Conservation (phyloP, 2,329 filamentous ascomycete genomes). For the Epichloe hybrida region DNA sequence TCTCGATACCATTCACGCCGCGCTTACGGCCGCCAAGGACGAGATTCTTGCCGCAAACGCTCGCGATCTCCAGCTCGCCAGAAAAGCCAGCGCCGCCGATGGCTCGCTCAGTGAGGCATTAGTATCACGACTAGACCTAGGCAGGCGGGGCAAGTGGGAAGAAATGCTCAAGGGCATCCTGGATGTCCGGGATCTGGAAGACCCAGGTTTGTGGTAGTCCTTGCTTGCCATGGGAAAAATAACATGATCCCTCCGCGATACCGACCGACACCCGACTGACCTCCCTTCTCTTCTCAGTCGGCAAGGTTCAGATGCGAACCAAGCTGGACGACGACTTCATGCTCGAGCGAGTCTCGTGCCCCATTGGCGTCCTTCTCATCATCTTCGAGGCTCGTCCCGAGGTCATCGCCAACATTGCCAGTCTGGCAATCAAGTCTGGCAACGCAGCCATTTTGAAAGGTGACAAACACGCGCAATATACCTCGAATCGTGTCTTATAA, state of each 20-base stretch:
- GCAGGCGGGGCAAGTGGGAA: conserved; percentile 81
- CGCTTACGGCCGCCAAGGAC: conserved; percentile 55
- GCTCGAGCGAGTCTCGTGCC: conserved; percentile 80
- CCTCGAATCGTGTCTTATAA: too few species aligned
- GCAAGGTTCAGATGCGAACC: conserved; percentile 70
- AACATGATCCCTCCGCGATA: too few species aligned
- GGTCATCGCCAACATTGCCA: conserved; percentile 96
- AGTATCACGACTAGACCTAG: conserved; percentile 76
- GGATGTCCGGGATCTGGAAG: conserved; percentile 70
- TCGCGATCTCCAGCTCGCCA: conserved; percentile 63
- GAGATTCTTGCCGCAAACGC: conserved; percentile 79
- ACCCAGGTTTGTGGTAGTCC: conserved; percentile 55
- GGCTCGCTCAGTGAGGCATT: conserved; percentile 71
- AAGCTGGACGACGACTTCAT: conserved; percentile 74
- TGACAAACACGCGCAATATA: conserved; percentile 9
- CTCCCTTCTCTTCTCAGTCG: conserved; percentile 41
- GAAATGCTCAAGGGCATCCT: conserved; percentile 95
- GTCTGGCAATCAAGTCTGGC: conserved; percentile 89
- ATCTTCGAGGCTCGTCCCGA: conserved; percentile 97
- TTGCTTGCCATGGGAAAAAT: neutral
- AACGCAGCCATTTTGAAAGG: conserved; percentile 95
- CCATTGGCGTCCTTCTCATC: conserved; percentile 93
- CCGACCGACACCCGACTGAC: too few species aligned
- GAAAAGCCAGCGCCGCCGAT: conserved; percentile 50
- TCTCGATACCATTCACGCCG: conserved; percentile 67